Conservation (phyloP, 345 rosid species). For the Angophora floribunda region DNA sequence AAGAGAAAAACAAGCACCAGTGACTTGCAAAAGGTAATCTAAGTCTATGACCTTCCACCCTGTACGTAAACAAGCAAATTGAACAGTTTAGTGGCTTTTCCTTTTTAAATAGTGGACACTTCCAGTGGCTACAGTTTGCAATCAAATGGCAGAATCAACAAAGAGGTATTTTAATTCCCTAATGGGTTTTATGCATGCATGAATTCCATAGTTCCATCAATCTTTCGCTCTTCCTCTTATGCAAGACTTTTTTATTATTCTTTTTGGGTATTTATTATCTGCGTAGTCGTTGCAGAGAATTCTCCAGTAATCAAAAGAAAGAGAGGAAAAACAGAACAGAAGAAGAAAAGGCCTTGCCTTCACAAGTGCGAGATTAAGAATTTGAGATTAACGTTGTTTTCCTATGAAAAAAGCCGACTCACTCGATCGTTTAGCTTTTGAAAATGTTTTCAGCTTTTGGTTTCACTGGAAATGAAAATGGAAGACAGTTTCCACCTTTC, state of each 20-base stretch:
- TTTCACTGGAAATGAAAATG: background rate
- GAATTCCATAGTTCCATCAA: background rate
- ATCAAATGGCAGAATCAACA: background rate
- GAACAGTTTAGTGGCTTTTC: background rate
- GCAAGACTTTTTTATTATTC: background rate
- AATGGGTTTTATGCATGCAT: background rate
- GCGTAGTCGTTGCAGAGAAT: background rate
- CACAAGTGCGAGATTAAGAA: background rate
- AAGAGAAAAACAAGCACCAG: background rate
- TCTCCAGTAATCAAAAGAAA: background rate
- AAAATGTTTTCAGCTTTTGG: background rate
- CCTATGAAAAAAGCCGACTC: background rate
- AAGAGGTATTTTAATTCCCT: background rate
- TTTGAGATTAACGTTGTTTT: background rate
- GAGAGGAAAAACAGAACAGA: background rate
- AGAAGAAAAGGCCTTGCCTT: slow-evolving; percentile 2
- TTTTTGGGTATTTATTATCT: background rate
- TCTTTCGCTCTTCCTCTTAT: background rate
- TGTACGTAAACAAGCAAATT: background rate
- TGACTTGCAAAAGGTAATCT: background rate
- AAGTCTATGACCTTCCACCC: background rate
- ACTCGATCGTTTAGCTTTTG: no score
- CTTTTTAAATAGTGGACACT: background rate
- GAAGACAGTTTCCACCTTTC: background rate
- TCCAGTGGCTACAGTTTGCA: background rate